Evolutionary conservation across 495 filamentous ascomycete genomes (phyloP), one percentile per base, ranked within the genome.

Genomic region (Lasiosphaeris hirsuta): DNA sequence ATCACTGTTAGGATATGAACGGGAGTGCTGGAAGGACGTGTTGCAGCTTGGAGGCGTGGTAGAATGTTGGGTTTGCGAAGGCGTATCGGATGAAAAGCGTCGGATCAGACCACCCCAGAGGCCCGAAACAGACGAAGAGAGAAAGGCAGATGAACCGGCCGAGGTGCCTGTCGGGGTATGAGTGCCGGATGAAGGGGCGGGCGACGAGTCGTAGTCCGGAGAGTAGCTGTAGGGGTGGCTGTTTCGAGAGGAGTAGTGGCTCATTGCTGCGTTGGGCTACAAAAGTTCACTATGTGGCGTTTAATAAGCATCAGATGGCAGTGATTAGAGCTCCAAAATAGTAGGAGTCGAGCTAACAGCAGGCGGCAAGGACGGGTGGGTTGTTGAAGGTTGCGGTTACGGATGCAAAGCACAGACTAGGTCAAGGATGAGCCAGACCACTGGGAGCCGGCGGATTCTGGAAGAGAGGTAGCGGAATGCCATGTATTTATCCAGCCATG

Each of bases 21-120:
- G 46, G 10, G 67, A 63, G 61, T 64, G 42, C 45, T 39, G 30
- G 60, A 34, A 39, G 46, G 58, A 54, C n/a, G 39, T 11, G 45
- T 40, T 37, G 18, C 64, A 49, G 48, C 36, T 34, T 33, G 41
- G 34, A 10, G 52, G 39, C 1, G 61, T 33, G 30, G 56, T n/a
- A 43, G 2, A n/a, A n/a, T n/a, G n/a, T n/a, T n/a, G n/a, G n/a
- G n/a, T n/a, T n/a, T n/a, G n/a, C n/a, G 54, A 50, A 7, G 62
- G 44, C 2, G 63, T 47, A 7, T 72, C 69, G 48, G 63, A 48
- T 33, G 68, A 71, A 54, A 72, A 72, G 44, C 70, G 72, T 10
- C 72, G 69, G 34, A 73, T 57, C 19, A 74, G 55, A 7, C 72
- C 72, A 39, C 65, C 65, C 63, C 65, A 70, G 64, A 72, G 61